Percentiles rank a stretch among this genome's conserved stretches.
Conservation (phyloP, 306 rosid genomes). For the Pyrus bretschneideri region DNA sequence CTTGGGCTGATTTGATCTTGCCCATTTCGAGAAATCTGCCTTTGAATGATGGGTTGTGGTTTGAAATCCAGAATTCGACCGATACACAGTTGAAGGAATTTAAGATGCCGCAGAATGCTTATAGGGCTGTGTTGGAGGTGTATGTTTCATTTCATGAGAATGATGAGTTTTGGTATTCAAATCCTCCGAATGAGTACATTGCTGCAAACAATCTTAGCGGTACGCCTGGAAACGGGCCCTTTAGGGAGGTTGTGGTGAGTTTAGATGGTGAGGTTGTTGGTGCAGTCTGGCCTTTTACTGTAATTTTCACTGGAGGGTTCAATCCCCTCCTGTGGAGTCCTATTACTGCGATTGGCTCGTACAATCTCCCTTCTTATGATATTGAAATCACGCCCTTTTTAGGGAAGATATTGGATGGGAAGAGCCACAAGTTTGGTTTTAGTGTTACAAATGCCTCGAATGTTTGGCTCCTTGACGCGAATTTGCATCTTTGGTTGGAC, state of each 20-base stretch:
- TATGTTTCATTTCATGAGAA: constrained; percentile 91
- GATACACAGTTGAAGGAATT: constrained; percentile 47
- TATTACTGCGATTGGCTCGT: constrained; percentile 77
- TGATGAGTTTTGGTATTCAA: constrained; percentile 80
- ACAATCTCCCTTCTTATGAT: constrained; percentile 76
- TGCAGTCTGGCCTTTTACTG: constrained; percentile 85
- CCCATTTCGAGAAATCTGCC: constrained; percentile 69
- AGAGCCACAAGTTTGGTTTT: constrained; percentile 53
- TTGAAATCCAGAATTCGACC: constrained; percentile 43
- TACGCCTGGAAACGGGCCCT: constrained; percentile 73
- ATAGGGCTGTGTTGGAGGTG: constrained; percentile 82
- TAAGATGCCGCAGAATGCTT: constrained; percentile 61
- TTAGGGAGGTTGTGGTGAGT: constrained; percentile 75
- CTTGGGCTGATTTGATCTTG: constrained; percentile 67
- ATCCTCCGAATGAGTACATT: constrained; percentile 61
- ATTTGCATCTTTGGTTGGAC: constrained; percentile 91
- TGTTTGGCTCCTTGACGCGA: constrained; percentile 81
- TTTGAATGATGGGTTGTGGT: constrained; percentile 79
- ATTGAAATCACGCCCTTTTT: constrained; percentile 79
- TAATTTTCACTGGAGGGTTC: constrained; percentile 79
- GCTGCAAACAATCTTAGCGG: constrained; percentile 44
- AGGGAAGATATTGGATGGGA: constrained; percentile 62
- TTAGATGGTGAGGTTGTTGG: constrained; percentile 61
- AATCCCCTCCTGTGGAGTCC: constrained; percentile 96
- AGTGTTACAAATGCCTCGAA: constrained; percentile 77